Conservation (phyloP, 2,329 filamentous ascomycete species). For the Fusarium lyarnte region DNA sequence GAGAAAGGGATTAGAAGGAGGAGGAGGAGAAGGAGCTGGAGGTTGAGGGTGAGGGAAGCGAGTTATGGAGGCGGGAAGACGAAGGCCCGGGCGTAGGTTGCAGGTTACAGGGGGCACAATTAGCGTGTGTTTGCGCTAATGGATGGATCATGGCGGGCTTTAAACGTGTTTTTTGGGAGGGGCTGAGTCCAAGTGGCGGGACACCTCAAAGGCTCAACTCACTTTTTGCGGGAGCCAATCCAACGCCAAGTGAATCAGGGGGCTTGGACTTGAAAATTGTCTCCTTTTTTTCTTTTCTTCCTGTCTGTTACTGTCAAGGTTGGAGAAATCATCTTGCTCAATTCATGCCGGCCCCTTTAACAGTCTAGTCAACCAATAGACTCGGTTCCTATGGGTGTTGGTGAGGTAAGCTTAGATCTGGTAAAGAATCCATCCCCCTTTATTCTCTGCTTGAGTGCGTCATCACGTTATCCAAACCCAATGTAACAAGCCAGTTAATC, state of each 20-base stretch:
- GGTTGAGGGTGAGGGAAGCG: background rate
- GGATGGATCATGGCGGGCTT: constrained; percentile 2
- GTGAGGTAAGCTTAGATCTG: constrained; percentile 9
- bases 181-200: constrained; percentile 14
- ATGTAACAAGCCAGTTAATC: background rate
- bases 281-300: background rate
- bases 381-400: background rate
- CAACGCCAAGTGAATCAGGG: constrained; percentile 28
- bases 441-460: background rate
- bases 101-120: constrained; percentile 7
- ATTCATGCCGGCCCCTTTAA: constrained; percentile 7
- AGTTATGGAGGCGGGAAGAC: constrained; percentile 25
- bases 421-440: background rate
- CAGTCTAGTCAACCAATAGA: constrained; percentile 2
- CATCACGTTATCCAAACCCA: background rate
- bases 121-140: background rate
- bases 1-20: background rate
- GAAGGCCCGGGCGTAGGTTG: constrained; percentile 17
- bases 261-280: background rate
- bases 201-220: background rate
- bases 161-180: constrained; percentile 14
- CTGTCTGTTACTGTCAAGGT: background rate
- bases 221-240: background rate
- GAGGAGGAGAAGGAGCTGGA: constrained; percentile 1
- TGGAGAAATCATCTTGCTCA: background rate